Percentiles rank a stretch among this genome's conserved stretches.
Conservation (phyloP, 164 flowering plant genomes). For the Paratinospora sagittata region DNA sequence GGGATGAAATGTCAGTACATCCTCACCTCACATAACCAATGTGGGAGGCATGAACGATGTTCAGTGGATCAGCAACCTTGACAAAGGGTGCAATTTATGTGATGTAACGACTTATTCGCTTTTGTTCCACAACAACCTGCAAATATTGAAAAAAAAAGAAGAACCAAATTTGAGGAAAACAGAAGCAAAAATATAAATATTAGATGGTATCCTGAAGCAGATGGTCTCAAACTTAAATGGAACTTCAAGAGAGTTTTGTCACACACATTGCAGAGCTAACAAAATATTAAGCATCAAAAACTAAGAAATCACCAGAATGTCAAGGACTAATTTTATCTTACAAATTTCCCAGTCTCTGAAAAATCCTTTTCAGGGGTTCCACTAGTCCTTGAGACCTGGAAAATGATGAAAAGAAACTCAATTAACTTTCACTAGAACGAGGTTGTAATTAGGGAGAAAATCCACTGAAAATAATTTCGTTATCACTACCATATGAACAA, state of each 20-base stretch:
- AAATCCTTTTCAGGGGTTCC: conserved; percentile 3
- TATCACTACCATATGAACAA: too few relatives aligned
- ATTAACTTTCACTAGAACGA: too few relatives aligned
- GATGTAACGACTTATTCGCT: not conserved
- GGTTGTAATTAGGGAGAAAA: not conserved
- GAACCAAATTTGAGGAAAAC: not conserved
- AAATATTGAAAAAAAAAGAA: not conserved
- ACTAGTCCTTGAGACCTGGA: conserved; percentile 1
- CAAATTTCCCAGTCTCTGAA: not conserved
- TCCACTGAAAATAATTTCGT: not conserved
- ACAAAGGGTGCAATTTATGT: too few relatives aligned
- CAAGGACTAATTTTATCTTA: too few relatives aligned
- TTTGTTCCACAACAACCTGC: not conserved
- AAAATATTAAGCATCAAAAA: not conserved
- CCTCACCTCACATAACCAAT: too few relatives aligned
- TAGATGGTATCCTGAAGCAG: too few relatives aligned
- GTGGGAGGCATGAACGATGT: too few relatives aligned
- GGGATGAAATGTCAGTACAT: too few relatives aligned
- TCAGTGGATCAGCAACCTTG: too few relatives aligned
- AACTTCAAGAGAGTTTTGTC: not conserved
- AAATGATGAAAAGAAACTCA: not conserved
- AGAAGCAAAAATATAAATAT: not conserved
- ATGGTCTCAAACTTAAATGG: not conserved
- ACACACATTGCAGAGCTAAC: not conserved
- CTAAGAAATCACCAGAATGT: not conserved